Percentiles rank a stretch among this genome's conserved stretches.
phyloP scores from a whole-genome alignment of 2,329 filamentous ascomycete species.

The Chrysoporthe austroafricana region DNA sequence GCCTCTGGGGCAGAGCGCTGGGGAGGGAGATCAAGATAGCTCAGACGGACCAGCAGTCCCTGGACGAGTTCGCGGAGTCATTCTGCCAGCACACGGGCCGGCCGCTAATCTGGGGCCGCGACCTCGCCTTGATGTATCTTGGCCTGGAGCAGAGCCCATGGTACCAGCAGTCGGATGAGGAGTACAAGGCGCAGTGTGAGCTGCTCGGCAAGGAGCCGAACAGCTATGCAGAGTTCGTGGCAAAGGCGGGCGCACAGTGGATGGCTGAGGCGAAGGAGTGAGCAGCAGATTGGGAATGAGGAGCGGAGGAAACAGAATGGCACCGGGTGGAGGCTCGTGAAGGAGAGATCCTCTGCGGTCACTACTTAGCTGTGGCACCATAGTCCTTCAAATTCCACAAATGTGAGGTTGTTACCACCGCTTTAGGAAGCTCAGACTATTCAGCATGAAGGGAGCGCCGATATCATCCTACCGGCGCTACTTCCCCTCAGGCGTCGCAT shows the following conservation, averaged over 20 bases:
- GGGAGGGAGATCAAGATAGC: neutral
- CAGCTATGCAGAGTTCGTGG: neutral
- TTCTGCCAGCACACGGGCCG: conserved; percentile 1
- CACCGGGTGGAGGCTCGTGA: neutral
- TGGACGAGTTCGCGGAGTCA: neutral
- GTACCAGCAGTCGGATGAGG: neutral
- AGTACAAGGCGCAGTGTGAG: conserved; percentile 1
- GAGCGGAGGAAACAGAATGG: no score
- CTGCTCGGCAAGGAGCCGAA: conserved; percentile 5
- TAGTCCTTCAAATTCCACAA: neutral
- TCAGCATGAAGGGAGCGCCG: neutral
- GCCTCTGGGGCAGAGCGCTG: neutral
- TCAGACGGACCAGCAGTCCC: neutral
- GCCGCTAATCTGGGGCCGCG: conserved; percentile 7
- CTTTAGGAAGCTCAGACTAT: neutral
- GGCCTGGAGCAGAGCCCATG: neutral
- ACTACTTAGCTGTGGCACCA: neutral
- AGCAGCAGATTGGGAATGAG: neutral
- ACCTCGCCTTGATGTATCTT: neutral
- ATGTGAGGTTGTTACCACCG: neutral
- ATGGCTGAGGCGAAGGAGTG: conserved; percentile 9
- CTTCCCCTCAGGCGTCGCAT: neutral
- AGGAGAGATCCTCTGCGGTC: neutral
- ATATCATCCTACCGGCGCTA: neutral
- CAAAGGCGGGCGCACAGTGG: conserved; percentile 2